A percentile compares a stretch with the other conserved stretches of the same genome.
Evolutionary conservation across 176 grass and related monocot species (phyloP).

Genomic region (Cocos nucifera): DNA sequence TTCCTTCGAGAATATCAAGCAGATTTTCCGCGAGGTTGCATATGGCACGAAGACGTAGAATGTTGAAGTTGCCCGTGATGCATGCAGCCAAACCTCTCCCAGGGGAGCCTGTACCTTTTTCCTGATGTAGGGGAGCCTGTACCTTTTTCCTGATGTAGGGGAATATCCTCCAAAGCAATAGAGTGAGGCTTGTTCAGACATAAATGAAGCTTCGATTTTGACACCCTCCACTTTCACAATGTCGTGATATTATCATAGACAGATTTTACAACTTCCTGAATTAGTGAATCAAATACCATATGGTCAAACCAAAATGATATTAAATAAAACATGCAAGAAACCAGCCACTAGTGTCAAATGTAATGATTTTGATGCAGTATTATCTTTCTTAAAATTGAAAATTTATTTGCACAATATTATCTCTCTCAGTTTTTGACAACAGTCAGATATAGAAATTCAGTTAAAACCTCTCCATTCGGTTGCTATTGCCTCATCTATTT

Average conservation of each 20-base stretch:
- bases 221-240: slow-evolving; percentile 32
- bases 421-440: no score
- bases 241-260: slow-evolving; percentile 13
- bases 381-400: no score
- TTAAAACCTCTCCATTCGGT: no score
- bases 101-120: slow-evolving; percentile 20
- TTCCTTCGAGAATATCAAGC: slow-evolving; percentile 14
- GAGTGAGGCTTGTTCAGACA: slow-evolving; percentile 42
- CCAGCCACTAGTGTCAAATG: no score
- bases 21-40: slow-evolving; percentile 3
- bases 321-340: no score
- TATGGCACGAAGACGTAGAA: slow-evolving; percentile 2
- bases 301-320: no score
- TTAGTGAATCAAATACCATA: slow-evolving; percentile 3
- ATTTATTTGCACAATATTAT: no score
- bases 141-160: slow-evolving; percentile 33
- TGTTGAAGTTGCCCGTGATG: slow-evolving; percentile 23
- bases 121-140: slow-evolving; percentile 20
- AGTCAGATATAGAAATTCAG: no score
- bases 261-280: slow-evolving; percentile 16
- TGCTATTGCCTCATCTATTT: no score
- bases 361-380: no score
- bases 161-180: slow-evolving; percentile 49
- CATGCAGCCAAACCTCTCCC: slow-evolving; percentile 25
- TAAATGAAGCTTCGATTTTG: slow-evolving; percentile 42